These are phyloP conservation scores for Phylloporus sp. DNA, from an alignment of 768 basidiomycete genomes.

Conservation along the genomic window DNA sequence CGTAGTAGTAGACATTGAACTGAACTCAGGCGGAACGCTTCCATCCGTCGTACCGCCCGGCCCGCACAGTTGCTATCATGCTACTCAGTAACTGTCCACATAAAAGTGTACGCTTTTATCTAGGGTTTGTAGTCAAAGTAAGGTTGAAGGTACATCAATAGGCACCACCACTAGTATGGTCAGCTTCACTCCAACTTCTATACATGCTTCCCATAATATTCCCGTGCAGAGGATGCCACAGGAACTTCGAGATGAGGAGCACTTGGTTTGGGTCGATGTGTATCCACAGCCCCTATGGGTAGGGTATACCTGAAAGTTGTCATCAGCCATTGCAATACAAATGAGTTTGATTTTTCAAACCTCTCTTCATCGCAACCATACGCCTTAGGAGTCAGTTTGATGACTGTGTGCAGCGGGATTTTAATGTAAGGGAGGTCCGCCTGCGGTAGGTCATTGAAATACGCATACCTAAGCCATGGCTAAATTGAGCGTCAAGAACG, in stretches of 20 bases:
- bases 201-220: constrained; percentile 32
- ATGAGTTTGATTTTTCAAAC: constrained; percentile 34
- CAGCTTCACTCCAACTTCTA: too few relatives aligned
- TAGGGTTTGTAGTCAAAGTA: too few relatives aligned
- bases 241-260: constrained; percentile 19
- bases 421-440: constrained; percentile 97
- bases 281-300: constrained; percentile 92
- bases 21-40: too few relatives aligned
- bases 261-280: constrained; percentile 66
- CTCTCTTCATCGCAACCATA: constrained; percentile 99
- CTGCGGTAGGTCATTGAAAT: constrained; percentile 91
- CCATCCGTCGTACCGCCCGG: constrained; percentile 6
- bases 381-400: constrained; percentile 96
- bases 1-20: not conserved
- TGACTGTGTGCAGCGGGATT: constrained; percentile 94
- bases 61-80: too few relatives aligned
- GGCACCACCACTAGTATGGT: too few relatives aligned
- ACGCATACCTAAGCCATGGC: constrained; percentile 69
- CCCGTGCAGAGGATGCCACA: constrained; percentile 25
- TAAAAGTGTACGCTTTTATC: too few relatives aligned
- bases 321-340: not conserved
- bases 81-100: too few relatives aligned
- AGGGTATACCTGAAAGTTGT: constrained; percentile 62
- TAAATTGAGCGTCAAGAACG: not conserved
- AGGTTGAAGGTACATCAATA: too few relatives aligned